These are phyloP conservation scores for Fusarium globosum DNA, from an alignment of 2,329 filamentous ascomycete genomes.

Conservation along the genomic window DNA sequence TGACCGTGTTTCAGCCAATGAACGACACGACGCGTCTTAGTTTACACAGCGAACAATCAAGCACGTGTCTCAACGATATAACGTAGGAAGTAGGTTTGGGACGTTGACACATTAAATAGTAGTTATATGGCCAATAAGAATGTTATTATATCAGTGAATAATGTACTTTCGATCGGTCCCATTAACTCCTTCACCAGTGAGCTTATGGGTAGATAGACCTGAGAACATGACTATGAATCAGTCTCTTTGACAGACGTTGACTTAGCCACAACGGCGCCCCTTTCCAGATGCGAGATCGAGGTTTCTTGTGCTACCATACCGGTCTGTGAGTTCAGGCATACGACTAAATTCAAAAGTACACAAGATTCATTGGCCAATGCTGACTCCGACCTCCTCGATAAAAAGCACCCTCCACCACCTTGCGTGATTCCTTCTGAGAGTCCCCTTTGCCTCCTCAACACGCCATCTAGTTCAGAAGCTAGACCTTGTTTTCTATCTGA, in stretches of 20 bases:
- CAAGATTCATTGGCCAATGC: not conserved
- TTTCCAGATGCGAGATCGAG: not conserved
- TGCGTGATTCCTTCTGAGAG: not conserved
- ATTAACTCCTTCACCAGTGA: not conserved
- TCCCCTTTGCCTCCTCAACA: not conserved
- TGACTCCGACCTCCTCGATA: not conserved
- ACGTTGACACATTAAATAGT: not conserved
- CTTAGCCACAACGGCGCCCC: not conserved
- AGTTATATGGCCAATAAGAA: not conserved
- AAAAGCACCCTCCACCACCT: not conserved
- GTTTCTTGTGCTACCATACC: not conserved
- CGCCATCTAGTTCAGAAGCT: not conserved
- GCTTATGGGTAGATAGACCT: not conserved
- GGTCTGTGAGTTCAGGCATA: not conserved
- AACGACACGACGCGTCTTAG: conserved; percentile 14
- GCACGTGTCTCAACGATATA: not conserved
- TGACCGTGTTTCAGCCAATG: conserved; percentile 24
- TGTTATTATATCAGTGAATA: not conserved
- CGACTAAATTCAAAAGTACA: not conserved
- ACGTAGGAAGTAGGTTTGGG: too few relatives aligned
- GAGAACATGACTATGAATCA: not conserved
- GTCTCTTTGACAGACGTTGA: not conserved
- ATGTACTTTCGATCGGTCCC: not conserved
- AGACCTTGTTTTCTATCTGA: conserved; percentile 2
- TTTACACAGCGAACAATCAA: not conserved